These are phyloP conservation scores for Apiospora aurea DNA, from an alignment of 2,329 filamentous ascomycete genomes.

Conservation along the genomic window DNA sequence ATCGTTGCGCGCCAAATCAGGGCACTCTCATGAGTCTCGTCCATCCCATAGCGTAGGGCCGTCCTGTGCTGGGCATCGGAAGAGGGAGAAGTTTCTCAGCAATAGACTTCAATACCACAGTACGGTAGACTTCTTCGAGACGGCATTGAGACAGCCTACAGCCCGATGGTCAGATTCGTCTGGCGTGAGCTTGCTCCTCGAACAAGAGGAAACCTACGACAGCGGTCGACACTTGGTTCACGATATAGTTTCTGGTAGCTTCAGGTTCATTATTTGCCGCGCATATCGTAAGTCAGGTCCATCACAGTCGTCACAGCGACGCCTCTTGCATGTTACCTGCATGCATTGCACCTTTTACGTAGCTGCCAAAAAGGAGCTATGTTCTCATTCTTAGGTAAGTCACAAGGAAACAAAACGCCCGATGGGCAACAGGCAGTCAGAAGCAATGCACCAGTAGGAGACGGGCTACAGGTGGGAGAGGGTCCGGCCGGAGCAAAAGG, in stretches of 20 bases:
- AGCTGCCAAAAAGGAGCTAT: background rate
- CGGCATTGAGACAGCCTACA: background rate
- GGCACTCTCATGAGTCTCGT: background rate
- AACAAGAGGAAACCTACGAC: background rate
- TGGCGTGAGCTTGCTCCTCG: conserved; percentile 2
- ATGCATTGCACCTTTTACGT: background rate
- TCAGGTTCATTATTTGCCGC: background rate
- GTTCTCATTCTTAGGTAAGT: conserved; percentile 3
- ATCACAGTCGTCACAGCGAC: background rate
- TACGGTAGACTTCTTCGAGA: conserved; percentile 8
- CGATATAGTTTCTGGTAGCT: background rate
- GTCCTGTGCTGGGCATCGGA: background rate
- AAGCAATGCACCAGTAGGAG: background rate
- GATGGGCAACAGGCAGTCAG: too few species aligned
- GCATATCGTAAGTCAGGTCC: background rate
- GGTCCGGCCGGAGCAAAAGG: conserved; percentile 13
- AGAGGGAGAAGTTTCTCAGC: background rate
- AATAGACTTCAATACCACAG: conserved; percentile 9
- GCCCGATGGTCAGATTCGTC: background rate
- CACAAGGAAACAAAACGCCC: background rate
- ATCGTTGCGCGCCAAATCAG: background rate
- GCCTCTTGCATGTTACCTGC: background rate
- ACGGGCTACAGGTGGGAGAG: background rate
- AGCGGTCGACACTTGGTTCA: background rate
- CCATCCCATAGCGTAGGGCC: background rate